phyloP scores from a whole-genome alignment of 768 basidiomycete genomes.

The Coprinopsis cinerea region DNA sequence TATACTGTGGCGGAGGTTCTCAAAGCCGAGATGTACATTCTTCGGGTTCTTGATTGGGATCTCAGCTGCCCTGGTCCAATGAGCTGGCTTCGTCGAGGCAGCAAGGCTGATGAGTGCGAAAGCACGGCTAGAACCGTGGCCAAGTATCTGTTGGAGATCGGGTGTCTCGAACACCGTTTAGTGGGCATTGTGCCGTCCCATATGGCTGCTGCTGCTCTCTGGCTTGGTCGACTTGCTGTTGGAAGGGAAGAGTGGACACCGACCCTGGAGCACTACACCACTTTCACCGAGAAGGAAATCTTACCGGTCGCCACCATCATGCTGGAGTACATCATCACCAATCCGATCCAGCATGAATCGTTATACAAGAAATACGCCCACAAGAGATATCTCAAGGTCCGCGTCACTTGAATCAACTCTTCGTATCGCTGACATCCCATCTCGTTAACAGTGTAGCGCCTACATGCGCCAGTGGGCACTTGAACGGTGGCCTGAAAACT shows the following conservation, averaged over 20 bases:
- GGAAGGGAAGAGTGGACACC: conserved; percentile 83
- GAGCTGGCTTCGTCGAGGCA: conserved; percentile 84
- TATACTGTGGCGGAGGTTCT: conserved; percentile 77
- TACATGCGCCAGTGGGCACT: conserved; percentile 85
- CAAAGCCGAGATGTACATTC: conserved; percentile 78
- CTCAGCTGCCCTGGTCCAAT: conserved; percentile 93
- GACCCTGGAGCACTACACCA: conserved; percentile 89
- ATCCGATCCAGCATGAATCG: conserved; percentile 70
- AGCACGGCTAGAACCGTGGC: conserved; percentile 85
- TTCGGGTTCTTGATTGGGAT: conserved; percentile 91
- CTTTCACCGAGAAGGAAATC: conserved; percentile 81
- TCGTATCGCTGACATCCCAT: not conserved
- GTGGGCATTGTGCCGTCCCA: conserved; percentile 78
- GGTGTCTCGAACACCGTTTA: conserved; percentile 82
- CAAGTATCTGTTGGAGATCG: conserved; percentile 93
- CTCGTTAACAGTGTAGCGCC: conserved; percentile 58
- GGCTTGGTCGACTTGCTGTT: conserved; percentile 81
- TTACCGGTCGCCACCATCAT: conserved; percentile 88
- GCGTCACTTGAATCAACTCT: conserved; percentile 1
- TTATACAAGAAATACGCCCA: conserved; percentile 92
- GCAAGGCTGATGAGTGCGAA: conserved; percentile 96
- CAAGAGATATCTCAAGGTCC: conserved; percentile 83
- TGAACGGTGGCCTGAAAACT: conserved; percentile 62
- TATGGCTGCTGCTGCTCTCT: conserved; percentile 84
- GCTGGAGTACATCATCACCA: conserved; percentile 79